Base-by-base conservation (phyloP, 192 early-diverging fungal genomes). In the Rhizoclosmatium sp. region DNA sequence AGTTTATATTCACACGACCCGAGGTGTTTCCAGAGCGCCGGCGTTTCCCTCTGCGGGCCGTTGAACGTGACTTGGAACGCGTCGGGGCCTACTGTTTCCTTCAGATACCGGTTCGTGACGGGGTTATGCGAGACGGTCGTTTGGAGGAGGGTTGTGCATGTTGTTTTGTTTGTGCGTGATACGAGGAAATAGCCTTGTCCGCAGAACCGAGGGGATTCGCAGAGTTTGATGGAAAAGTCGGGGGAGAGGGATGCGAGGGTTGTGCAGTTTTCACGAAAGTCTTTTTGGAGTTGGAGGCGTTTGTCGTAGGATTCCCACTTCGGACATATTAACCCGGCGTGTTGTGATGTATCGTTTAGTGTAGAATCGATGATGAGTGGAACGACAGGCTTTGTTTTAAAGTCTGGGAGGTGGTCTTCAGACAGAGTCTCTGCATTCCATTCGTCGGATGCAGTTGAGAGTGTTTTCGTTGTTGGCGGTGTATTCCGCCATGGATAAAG, bases 161-260 rank as follows among this genome's bases (percentile, higher is more conserved):
- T 14, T 10, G 1, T 4, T 65, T 19, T 31, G 23, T 62, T 40
- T 21, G 21, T 61, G 56, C 40, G 42, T 9, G 69, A 21, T 0
- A 77, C 54, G n/a, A 58, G 45, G 2, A 77, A 68, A 65, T 77
- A 77, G 10, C 75, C 75, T 47, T 77, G 75, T 10, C 75, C 75
- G 2, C 75, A 77, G 9, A 64, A 48, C 7, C 9, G 45, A 21
- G 42, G n/a, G 16, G 59, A 62, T 31, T 45, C 16, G 61, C 72
- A 75, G 21, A 75, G 19, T n/a, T 16, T 46, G 2, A 62, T 44
- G 12, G n/a, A 10, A 59, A 75, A 75, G 9, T 48, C 41, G 5
- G 9, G 7, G 19, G 10, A n/a, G 21, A 21, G 1, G 1, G 59
- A 54, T 7, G 59, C 39, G 40, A 75, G 16, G 2, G 47, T 10